Percentiles rank a stretch among this genome's conserved stretches.
Evolutionary conservation across 1,139 yeast species (phyloP).

Genomic region (Meyerozyma carpophila): DNA sequence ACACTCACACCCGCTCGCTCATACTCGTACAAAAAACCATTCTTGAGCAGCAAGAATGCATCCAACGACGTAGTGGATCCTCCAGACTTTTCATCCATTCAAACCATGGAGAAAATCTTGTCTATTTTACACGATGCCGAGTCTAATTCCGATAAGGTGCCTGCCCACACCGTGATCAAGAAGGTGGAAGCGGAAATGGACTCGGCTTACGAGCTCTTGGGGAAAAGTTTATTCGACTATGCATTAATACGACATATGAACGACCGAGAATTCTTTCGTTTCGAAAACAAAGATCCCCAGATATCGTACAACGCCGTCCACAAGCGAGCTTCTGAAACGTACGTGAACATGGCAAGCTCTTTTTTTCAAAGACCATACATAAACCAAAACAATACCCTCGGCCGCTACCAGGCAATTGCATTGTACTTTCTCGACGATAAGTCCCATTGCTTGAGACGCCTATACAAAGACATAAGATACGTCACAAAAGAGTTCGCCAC

Average conservation of each 20-base stretch:
- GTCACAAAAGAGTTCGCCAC: not conserved
- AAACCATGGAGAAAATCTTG: constrained; percentile 14
- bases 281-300: not conserved
- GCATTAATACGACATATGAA: not conserved
- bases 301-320: not conserved
- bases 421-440: not conserved
- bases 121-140: constrained; percentile 10
- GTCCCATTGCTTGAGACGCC: not conserved
- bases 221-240: not conserved
- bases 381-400: not conserved
- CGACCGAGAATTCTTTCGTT: not conserved
- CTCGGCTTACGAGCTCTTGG: not conserved
- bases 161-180: not conserved
- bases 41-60: no score
- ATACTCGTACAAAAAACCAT: no score
- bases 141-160: not conserved
- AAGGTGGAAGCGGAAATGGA: not conserved
- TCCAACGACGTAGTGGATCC: constrained; percentile 4
- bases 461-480: not conserved
- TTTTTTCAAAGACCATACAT: not conserved
- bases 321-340: not conserved
- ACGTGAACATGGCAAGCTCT: not conserved
- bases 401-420: not conserved
- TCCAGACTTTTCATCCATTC: constrained; percentile 10
- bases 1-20: no score